A percentile compares a stretch with the other conserved stretches of the same genome.
phyloP scores from a whole-genome alignment of 257 asterid species.

The Fraxinus cuspidata region DNA sequence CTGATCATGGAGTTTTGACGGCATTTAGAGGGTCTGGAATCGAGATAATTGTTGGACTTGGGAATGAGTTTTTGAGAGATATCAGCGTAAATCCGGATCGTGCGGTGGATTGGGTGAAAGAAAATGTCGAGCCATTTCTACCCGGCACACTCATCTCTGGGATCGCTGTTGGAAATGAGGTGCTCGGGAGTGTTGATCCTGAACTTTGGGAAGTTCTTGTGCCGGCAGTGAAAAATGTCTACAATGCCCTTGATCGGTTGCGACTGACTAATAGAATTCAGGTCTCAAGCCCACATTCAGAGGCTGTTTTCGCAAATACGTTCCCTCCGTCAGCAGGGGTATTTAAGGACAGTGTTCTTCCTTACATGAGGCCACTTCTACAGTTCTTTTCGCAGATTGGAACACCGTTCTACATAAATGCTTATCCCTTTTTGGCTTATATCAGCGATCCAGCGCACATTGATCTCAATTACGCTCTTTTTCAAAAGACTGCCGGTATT shows the following conservation, averaged over 20 bases:
- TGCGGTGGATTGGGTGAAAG: conserved; percentile 68
- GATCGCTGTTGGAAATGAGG: conserved; percentile 82
- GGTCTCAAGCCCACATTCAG: conserved; percentile 88
- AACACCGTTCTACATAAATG: conserved; percentile 81
- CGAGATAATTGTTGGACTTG: conserved; percentile 67
- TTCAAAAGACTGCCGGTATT: conserved; percentile 43
- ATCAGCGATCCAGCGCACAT: conserved; percentile 63
- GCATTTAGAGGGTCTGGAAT: conserved; percentile 63
- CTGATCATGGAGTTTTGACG: conserved; percentile 49
- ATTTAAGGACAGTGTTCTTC: conserved; percentile 66
- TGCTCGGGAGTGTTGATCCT: conserved; percentile 53
- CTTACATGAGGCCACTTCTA: conserved; percentile 71
- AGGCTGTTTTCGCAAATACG: conserved; percentile 59
- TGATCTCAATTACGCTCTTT: conserved; percentile 62
- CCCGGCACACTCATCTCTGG: conserved; percentile 68
- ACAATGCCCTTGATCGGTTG: conserved; percentile 55
- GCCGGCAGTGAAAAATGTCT: conserved; percentile 70
- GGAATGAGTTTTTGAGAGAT: conserved; percentile 53
- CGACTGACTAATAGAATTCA: conserved; percentile 43
- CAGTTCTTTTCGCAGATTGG: conserved; percentile 60
- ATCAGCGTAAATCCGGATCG: conserved; percentile 51
- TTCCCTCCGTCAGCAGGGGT: conserved; percentile 82
- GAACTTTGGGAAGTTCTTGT: conserved; percentile 77
- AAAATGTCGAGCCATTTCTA: conserved; percentile 57
- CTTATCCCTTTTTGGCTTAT: conserved; percentile 81